Evolutionary conservation across 495 filamentous ascomycete genomes (phyloP).

Genomic region (Apodospora peruviana): DNA sequence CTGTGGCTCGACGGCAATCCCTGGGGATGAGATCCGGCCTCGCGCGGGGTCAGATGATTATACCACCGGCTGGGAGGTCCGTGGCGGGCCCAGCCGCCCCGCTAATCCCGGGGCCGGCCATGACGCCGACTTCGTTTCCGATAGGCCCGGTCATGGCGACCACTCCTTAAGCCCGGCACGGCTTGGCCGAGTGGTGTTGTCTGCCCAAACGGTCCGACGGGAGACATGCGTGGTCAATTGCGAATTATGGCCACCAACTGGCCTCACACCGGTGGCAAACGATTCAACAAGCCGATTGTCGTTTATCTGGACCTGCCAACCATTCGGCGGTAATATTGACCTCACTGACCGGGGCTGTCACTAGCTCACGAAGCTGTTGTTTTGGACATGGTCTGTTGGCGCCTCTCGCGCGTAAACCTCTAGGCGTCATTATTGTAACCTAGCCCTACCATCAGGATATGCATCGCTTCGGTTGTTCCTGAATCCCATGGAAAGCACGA

Average conservation of each 20-base stretch:
- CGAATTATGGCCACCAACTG: constrained; percentile 64
- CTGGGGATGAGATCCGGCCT: neutral
- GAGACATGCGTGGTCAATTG: constrained; percentile 79
- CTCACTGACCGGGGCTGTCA: neutral
- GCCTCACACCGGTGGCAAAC: constrained; percentile 53
- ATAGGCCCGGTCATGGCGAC: constrained; percentile 31
- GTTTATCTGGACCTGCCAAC: constrained; percentile 73
- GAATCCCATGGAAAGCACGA: too few relatives aligned
- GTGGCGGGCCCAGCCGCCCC: neutral
- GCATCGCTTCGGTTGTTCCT: too few relatives aligned
- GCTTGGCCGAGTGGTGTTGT: constrained; percentile 14
- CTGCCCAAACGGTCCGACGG: constrained; percentile 39
- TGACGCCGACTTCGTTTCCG: constrained; percentile 14
- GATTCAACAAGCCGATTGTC: constrained; percentile 69
- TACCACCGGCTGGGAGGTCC: neutral
- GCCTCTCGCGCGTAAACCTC: neutral
- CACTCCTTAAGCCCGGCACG: constrained; percentile 4
- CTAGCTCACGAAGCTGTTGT: neutral
- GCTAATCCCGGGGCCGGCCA: neutral
- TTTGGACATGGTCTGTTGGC: neutral
- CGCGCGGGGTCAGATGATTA: neutral
- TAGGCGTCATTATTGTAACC: neutral
- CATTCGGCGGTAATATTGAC: constrained; percentile 27
- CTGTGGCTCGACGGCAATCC: neutral
- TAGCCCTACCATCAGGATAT: neutral